Base-by-base conservation (phyloP, 176 grass and related monocot species). In the Hyparrhenia diplandra region DNA sequence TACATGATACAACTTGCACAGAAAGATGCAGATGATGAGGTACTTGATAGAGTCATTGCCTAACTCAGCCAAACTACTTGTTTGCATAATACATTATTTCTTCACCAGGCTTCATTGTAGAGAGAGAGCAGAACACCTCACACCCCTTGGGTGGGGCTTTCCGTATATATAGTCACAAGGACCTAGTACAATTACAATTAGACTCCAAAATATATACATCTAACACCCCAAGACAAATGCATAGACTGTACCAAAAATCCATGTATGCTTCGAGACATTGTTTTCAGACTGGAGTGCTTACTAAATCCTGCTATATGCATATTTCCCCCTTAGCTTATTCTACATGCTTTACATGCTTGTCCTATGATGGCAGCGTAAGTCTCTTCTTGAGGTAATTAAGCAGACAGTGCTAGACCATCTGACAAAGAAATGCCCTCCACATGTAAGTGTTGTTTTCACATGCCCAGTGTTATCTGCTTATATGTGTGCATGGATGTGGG, bases 361-460 rank as follows among this genome's bases (percentile, higher is more conserved):
- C 78, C 58, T 87, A 10, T 49, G 23, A 71, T 84, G 64, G 23
- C 90, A 97, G 95, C 90, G 95, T 54, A 92, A 93, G 72, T 86
- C 90, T 69, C 73, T 98, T 64, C 90, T 98, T 46, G 90, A 94
- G 84, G 86, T 98, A 61, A 88, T 98, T 61, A 98, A 93, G 76
- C 92, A 98, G 82, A 98, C 92, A 17, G 90, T 98, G 39, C 64
- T 98, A 74, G 90, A 90, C 40, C 92, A 98, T 92, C 90, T 98
- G n/a, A 90, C 92, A 0, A 98, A 94, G 80, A 98, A 94, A 82
- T 94, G 88, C 28, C 95, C 95, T 77, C 92, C 92, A 82, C 92
- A 98, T 81, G 95, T 98, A 78, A 94, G 92, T 84, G 45, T 61
- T 58, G 27, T 69, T 76, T n/a, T 85, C 18, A 63, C 27, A 41